A percentile compares a stretch with the other conserved stretches of the same genome.
These are phyloP conservation scores for Gnaphalium uliginosum DNA, from an alignment of 129 eudicot species.

Conservation along the genomic window DNA sequence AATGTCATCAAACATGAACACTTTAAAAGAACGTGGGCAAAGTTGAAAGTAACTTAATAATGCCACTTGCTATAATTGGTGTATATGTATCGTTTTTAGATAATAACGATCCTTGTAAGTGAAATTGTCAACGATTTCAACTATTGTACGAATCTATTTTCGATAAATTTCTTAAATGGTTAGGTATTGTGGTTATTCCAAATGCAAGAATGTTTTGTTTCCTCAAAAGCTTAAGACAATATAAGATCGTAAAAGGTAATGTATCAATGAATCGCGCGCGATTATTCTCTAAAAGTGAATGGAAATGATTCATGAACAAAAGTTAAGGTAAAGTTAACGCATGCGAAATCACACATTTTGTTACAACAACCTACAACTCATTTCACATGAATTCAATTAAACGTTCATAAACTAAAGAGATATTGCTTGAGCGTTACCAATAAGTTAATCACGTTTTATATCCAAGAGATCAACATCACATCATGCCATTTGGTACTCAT, in stretches of 20 bases:
- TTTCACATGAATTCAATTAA: background rate
- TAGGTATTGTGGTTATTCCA: background rate
- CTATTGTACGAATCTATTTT: background rate
- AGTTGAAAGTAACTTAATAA: background rate
- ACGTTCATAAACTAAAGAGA: background rate
- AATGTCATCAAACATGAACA: constrained; percentile 27
- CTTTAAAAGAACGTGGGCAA: background rate
- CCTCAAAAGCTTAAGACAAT: too few relatives aligned
- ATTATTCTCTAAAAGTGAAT: background rate
- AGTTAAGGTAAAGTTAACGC: background rate
- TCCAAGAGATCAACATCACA: background rate
- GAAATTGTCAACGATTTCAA: background rate
- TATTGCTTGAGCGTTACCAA: constrained; percentile 5
- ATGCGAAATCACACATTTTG: background rate
- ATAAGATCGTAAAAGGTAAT: background rate
- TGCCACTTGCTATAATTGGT: background rate
- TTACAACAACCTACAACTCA: background rate
- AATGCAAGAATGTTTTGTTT: background rate
- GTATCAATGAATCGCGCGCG: background rate
- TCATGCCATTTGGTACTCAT: background rate
- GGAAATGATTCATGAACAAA: background rate
- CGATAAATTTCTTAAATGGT: background rate
- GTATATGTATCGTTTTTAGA: background rate
- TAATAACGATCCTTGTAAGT: background rate
- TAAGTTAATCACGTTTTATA: constrained; percentile 4